Evolutionary conservation across 2,329 filamentous ascomycete genomes (phyloP), one percentile per base, ranked within the genome.

Genomic region (Paramyrothecium sp.): DNA sequence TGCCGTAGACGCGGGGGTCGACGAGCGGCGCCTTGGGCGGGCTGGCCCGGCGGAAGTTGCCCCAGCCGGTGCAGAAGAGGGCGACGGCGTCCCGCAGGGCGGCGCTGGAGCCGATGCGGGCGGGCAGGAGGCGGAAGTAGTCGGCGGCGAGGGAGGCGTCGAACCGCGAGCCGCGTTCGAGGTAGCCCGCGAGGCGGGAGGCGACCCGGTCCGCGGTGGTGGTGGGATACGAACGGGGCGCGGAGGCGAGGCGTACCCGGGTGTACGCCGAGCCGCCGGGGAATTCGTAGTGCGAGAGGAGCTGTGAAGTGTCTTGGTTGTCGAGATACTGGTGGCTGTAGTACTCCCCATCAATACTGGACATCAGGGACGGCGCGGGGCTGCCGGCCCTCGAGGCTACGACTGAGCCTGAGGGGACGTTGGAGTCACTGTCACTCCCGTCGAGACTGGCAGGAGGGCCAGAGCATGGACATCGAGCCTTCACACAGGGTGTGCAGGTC

Each of bases 171-270:
- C 51, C 51, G 16, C 33, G 33, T 16, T 53, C 51, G 8, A 41
- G 33, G 30, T 53, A 53, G n/a, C 13, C 51, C 12, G 20, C 30
- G 30, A 53, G 51, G 12, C 51, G 26, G 30, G 51, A 53, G 16
- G 51, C 51, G 10, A 53, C 51, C 13, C 51, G 51, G 33, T 53
- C 51, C n/a, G 51, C 51, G 33, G 33, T 53, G 30, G 51, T 53
- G 33, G 51, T 41, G 17, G 51, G 51, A 30, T 38, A 53, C 16
- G 30, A 38, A 30, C 51, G 51, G 19, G 51, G 51, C 12, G 8
- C 54, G 33, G 56, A 51, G 30, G 58, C 53, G 33, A 62, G 54
- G 11, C 52, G 52, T 5, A 61, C 41, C 22, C 59, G 62, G 30
- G 60, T 44, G 51, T 60, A 65, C 23, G 57, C 33, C 8, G 51